Evolutionary conservation across 2,329 filamentous ascomycete species (phyloP).

Genomic region (Cadophora sp.): DNA sequence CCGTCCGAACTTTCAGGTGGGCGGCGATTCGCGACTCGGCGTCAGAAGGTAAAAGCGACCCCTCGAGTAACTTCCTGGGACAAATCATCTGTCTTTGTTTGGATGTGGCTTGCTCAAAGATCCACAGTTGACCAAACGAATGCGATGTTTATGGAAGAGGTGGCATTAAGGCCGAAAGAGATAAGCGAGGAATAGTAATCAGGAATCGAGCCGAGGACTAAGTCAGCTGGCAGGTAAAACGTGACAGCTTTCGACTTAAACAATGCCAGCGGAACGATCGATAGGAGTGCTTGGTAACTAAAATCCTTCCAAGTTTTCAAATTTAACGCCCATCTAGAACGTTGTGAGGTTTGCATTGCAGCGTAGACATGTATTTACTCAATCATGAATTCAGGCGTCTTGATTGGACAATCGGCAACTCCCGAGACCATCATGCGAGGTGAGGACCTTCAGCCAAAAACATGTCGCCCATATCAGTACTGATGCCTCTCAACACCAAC

Average conservation of each 20-base stretch:
- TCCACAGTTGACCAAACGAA: background rate
- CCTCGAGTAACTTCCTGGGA: too few relatives aligned
- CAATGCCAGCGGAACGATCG: background rate
- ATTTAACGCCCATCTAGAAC: background rate
- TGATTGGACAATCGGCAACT: conserved; percentile 14
- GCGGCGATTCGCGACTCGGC: background rate
- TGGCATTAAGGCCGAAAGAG: background rate
- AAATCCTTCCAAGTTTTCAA: background rate
- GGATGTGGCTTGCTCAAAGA: background rate
- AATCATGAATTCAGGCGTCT: background rate
- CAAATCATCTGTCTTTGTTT: background rate
- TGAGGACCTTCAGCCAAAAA: conserved; percentile 17
- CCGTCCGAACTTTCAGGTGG: background rate
- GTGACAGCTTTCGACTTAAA: background rate
- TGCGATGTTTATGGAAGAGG: background rate
- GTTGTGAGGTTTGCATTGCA: background rate
- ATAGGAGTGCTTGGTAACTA: background rate
- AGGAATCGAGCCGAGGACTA: conserved; percentile 1
- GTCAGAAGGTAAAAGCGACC: conserved; percentile 6
- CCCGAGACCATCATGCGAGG: conserved; percentile 1
- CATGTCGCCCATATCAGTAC: conserved; percentile 18
- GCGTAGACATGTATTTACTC: background rate
- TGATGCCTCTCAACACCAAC: conserved; percentile 30
- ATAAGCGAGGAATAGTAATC: conserved; percentile 1
- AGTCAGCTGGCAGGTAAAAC: background rate